Evolutionary conservation across 129 eudicot genomes (phyloP).

Genomic region (Lactuca saligna): DNA sequence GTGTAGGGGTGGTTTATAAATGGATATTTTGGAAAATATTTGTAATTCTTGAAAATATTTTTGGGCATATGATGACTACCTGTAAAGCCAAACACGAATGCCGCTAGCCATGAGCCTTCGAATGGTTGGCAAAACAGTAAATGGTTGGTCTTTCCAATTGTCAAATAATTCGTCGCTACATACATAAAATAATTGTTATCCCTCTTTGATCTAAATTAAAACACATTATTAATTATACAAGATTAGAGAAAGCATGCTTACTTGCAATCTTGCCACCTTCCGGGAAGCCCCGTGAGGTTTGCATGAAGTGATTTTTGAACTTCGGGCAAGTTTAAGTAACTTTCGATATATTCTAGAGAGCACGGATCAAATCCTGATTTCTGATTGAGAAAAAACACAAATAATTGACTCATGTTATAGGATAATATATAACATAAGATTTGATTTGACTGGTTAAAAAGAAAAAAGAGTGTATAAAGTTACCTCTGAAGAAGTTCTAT

Average conservation of each 20-base stretch:
- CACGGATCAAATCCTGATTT: slow-evolving; percentile 57
- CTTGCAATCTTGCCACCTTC: slow-evolving; percentile 59
- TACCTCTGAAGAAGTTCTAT: slow-evolving; percentile 41
- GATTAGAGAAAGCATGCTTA: slow-evolving; percentile 20
- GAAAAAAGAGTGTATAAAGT: neutral
- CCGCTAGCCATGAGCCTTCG: slow-evolving; percentile 50
- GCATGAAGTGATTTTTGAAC: slow-evolving; percentile 69
- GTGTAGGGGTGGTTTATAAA: neutral
- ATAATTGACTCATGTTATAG: neutral
- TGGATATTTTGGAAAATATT: neutral
- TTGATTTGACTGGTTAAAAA: neutral
- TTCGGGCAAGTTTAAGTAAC: slow-evolving; percentile 51
- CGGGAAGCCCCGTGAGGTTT: slow-evolving; percentile 43
- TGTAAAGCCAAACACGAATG: slow-evolving; percentile 59
- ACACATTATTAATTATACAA: neutral
- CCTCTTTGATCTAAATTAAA: neutral
- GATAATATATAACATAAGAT: neutral
- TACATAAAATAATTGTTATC: neutral
- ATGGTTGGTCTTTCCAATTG: slow-evolving; percentile 45
- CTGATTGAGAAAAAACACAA: slow-evolving; percentile 25
- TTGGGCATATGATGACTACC: slow-evolving; percentile 28
- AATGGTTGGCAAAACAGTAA: slow-evolving; percentile 54
- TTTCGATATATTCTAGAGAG: slow-evolving; percentile 34
- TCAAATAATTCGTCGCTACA: slow-evolving; percentile 4
- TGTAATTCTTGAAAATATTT: neutral